Percentiles rank a stretch among this genome's conserved stretches.
Conservation (phyloP, 306 rosid genomes). For the Medicago ruthenica region DNA sequence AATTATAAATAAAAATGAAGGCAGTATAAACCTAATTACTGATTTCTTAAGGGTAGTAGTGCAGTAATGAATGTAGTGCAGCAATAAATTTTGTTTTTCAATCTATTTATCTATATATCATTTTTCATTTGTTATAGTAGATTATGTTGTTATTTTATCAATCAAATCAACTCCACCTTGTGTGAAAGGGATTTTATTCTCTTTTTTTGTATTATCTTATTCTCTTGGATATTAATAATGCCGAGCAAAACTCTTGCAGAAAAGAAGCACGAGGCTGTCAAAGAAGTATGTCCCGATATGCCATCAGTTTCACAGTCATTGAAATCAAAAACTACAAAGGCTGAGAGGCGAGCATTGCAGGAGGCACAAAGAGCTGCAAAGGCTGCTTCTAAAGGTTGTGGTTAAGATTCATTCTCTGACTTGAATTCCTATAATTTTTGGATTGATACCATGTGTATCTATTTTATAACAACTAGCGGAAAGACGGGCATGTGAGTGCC, state of each 20-base stretch:
- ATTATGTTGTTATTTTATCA: neutral
- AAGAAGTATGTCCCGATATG: constrained; percentile 43
- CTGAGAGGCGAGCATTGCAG: constrained; percentile 85
- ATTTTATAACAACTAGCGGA: too few relatives aligned
- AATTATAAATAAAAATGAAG: neutral
- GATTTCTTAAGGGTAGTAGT: constrained; percentile 7
- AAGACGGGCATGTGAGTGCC: too few relatives aligned
- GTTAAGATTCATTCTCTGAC: neutral
- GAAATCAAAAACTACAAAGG: constrained; percentile 74
- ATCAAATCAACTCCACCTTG: neutral
- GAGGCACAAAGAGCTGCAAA: constrained; percentile 92
- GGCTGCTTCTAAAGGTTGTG: constrained; percentile 71
- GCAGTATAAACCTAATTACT: constrained; percentile 13
- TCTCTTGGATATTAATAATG: constrained; percentile 29
- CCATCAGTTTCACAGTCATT: constrained; percentile 51
- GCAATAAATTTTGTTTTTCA: neutral
- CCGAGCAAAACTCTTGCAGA: constrained; percentile 51
- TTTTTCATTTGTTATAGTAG: neutral
- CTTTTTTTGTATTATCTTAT: neutral
- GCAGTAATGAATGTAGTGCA: neutral
- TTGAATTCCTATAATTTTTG: neutral
- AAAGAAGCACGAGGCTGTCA: constrained; percentile 51
- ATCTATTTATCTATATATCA: constrained; percentile 1
- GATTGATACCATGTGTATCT: neutral
- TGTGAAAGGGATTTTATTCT: constrained; percentile 8